Evolutionary conservation across 2,329 filamentous ascomycete genomes (phyloP), one percentile per base, ranked within the genome.

Genomic region (Aureobasidium musti): DNA sequence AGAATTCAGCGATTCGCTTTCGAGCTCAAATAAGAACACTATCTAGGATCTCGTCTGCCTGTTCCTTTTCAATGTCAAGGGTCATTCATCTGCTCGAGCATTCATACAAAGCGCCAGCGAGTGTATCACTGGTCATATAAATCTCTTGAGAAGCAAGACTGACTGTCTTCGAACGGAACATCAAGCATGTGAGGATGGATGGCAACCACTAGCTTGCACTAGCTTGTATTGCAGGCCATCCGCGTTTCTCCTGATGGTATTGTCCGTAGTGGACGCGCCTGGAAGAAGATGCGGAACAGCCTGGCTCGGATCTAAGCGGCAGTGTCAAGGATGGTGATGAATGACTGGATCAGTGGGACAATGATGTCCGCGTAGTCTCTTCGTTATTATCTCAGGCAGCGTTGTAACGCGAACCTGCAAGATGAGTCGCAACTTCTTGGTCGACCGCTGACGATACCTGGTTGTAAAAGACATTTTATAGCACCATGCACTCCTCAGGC

Each of bases 101-200:
- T 19, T n/a, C 17, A 33, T 19, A 21, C 4, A 47, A 26, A 5
- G 13, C 21, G 39, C 26, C 39, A 59, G 7, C 14, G 14, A 30
- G 17, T 8, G n/a, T 92, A 92, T 74, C 89, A 95, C 14, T 91
- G 78, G 74, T 96, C 13, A 91, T 33, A 92, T 83, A 71, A 93
- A 90, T 30, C 92, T 85, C 91, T n/a, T n/a, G 96, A 0, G 92
- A 92, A 1, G 90, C 88, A 14, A 95, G 82, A 0, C 92, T 91
- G 70, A 95, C 93, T 1, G 88, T 91, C 1, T 91, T 93, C 7
- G 96, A 95, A 82, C 96, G 96, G 84, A 0, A 84, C 89, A 73
- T 92, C 96, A 21, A 94, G 79, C 67, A 96, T 89, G 74, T 96
- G 92, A 1, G 89, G 90, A 75, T 92, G n/a, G n/a, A n/a, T n/a